Percentiles rank a stretch among this genome's conserved stretches.
Evolutionary conservation across 768 basidiomycete species (phyloP).

Genomic region (Obba rivulosa): DNA sequence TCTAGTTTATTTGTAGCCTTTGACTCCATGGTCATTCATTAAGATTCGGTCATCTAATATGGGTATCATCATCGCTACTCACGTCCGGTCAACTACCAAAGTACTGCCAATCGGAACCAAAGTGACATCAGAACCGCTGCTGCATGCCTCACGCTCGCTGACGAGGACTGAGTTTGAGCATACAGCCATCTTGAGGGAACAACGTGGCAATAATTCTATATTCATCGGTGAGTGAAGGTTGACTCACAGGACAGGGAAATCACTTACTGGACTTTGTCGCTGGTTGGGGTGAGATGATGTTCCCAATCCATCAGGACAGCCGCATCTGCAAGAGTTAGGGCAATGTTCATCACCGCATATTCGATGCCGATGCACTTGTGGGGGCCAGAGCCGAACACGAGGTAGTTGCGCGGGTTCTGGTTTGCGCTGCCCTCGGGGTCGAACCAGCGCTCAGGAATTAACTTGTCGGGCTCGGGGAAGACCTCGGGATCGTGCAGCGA

Average conservation of each 20-base stretch:
- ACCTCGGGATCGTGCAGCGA: constrained; percentile 86
- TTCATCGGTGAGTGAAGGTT: neutral
- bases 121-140: no score
- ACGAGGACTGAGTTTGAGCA: constrained; percentile 72
- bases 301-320: constrained; percentile 78
- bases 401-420: constrained; percentile 87
- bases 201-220: constrained; percentile 88
- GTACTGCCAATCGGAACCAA: no score
- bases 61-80: neutral
- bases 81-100: neutral
- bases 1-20: neutral
- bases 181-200: constrained; percentile 92
- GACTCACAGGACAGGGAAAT: neutral
- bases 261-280: constrained; percentile 77
- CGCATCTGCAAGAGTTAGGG: constrained; percentile 79
- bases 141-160: constrained; percentile 6
- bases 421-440: constrained; percentile 75
- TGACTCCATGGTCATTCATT: no score
- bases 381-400: constrained; percentile 92
- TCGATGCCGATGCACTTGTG: constrained; percentile 91
- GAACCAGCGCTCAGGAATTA: constrained; percentile 91
- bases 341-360: constrained; percentile 91
- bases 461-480: constrained; percentile 80
- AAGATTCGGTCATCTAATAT: no score
- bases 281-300: constrained; percentile 75